Conservation (phyloP, 176 grass and related monocot species). For the Tillandsia fasciculata region DNA sequence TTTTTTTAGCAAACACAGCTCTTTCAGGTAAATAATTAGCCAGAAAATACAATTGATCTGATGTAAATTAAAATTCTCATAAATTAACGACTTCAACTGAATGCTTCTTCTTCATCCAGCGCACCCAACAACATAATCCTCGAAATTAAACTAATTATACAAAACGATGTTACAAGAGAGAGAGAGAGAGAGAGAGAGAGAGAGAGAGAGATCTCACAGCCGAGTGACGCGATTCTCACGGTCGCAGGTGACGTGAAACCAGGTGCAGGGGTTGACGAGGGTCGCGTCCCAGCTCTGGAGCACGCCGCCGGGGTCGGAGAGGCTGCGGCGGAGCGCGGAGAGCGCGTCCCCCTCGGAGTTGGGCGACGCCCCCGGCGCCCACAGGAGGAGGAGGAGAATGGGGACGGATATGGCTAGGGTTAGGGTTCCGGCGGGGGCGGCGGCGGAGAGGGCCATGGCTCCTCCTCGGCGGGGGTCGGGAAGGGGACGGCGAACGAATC, state of each 20-base stretch:
- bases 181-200: not conserved
- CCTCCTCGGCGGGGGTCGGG: slow-evolving; percentile 22
- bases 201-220: slow-evolving; percentile 34
- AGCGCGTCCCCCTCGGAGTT: slow-evolving; percentile 89
- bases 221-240: slow-evolving; percentile 65
- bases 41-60: too few species aligned
- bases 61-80: not conserved
- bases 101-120: not conserved
- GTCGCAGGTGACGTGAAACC: slow-evolving; percentile 96
- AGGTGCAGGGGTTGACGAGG: slow-evolving; percentile 95
- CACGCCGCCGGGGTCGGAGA: slow-evolving; percentile 74
- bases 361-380: slow-evolving; percentile 20
- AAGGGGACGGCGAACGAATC: not conserved
- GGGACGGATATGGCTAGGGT: not conserved
- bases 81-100: not conserved
- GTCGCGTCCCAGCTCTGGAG: slow-evolving; percentile 95
- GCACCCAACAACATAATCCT: not conserved
- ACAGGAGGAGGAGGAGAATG: slow-evolving; percentile 4
- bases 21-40: too few species aligned
- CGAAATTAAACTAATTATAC: not conserved
- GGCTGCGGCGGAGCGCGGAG: slow-evolving; percentile 61
- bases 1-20: too few species aligned
- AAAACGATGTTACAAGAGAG: not conserved
- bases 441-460: slow-evolving; percentile 23
- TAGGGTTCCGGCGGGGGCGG: slow-evolving; percentile 8